Evolutionary conservation across 2,329 filamentous ascomycete genomes (phyloP), one percentile per base, ranked within the genome.

Genomic region (Diaporthe sp.): DNA sequence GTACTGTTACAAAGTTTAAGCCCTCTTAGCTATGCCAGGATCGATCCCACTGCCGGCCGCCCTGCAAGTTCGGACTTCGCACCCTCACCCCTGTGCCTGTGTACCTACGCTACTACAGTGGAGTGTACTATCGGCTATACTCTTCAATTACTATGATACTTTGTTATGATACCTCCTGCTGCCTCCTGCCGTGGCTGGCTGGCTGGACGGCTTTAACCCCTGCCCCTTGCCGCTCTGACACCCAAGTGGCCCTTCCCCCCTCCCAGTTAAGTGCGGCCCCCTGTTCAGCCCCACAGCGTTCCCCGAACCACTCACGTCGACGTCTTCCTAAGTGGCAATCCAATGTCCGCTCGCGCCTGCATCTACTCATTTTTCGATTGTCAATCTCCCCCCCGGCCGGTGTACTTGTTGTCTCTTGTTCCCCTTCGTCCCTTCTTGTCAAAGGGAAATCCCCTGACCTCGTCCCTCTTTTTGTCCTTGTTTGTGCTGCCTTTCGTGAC

Each of bases 301-400:
- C 59, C 70, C 56, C 44, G n/a, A 39, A 27, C 56, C 56, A 63
- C 56, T 51, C 56, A 59, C 47, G 50, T 71, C 56, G 25, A 63
- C 25, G 32, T 61, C 56, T 32, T 71, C 35, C 70, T 9, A 63
- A 71, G 58, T 42, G 58, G 69, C 70, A 71, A 63, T 55, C 70
- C 70, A 71, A 71, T 71, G 70, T 71, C 70, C 70, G 70, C 56
- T 25, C 70, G 69, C 37, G 58, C 70, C 70, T 71, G 70, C 56
- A 44, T 44, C 63, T 51, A n/a, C 56, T 71, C 70, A 71, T 63
- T 71, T 71, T 71, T 71, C 42, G 70, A 51, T 39, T 71, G 55
- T 39, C 69, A 61, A 71, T 63, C 70, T 71, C 56, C 58, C 68
- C 39, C 65, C 37, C 51, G 39, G 53, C 51, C 32, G 22, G 27